Evolutionary conservation across 192 early-diverging fungal species (phyloP).

Genomic region (Gigaspora rosea): DNA sequence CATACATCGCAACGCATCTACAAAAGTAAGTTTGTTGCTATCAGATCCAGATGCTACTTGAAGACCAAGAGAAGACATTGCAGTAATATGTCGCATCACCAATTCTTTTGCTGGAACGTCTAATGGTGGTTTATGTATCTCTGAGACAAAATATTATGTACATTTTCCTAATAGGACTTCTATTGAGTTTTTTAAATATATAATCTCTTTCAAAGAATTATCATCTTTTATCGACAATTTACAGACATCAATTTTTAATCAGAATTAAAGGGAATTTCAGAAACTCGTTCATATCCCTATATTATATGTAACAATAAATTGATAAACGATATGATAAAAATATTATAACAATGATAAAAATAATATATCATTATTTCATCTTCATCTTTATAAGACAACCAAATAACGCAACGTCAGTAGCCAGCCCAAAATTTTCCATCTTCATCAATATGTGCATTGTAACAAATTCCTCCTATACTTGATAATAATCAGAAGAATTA

Average conservation of each 20-base stretch:
- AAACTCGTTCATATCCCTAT: constrained; percentile 57
- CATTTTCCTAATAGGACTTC: constrained; percentile 81
- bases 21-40: constrained; percentile 64
- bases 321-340: no score
- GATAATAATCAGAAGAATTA: constrained; percentile 38
- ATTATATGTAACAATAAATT: not conserved
- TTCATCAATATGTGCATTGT: constrained; percentile 80
- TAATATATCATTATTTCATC: constrained; percentile 74
- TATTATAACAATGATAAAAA: no score
- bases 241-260: constrained; percentile 96
- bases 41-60: constrained; percentile 79
- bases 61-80: constrained; percentile 77
- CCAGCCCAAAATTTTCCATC: constrained; percentile 83
- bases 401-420: constrained; percentile 82
- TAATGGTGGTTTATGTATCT: constrained; percentile 54
- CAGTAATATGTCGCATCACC: constrained; percentile 58
- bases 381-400: constrained; percentile 65
- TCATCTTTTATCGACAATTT: constrained; percentile 45
- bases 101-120: constrained; percentile 57
- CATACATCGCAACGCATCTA: constrained; percentile 85
- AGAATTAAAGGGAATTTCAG: constrained; percentile 88
- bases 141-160: constrained; percentile 58
- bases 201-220: constrained; percentile 18
- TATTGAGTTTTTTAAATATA: constrained; percentile 84
- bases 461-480: constrained; percentile 81